Conservation (phyloP, 2,329 filamentous ascomycete species). For the Hymenoscyphus linearis region DNA sequence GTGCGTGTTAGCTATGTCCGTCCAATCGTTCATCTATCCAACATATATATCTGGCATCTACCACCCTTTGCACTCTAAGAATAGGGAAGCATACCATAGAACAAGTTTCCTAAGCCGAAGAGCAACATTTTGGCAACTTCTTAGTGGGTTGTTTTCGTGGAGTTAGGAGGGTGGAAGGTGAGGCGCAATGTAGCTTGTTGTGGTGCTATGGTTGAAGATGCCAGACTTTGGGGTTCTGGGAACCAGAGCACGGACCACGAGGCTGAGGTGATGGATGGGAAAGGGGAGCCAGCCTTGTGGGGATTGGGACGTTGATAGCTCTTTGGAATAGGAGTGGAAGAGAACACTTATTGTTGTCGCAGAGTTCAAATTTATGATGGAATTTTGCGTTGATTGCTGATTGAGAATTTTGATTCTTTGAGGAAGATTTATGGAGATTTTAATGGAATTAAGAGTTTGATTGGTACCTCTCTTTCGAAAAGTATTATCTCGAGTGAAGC, state of each 20-base stretch:
- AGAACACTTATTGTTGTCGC: no score
- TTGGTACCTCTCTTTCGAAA: not conserved
- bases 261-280: conserved; percentile 13
- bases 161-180: not conserved
- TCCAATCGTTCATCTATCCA: not conserved
- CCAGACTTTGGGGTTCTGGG: conserved; percentile 6
- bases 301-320: not conserved
- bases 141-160: not conserved
- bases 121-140: conserved; percentile 55
- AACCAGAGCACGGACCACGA: conserved; percentile 17
- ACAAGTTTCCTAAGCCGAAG: conserved; percentile 61
- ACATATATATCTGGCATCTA: not conserved
- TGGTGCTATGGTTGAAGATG: conserved; percentile 12
- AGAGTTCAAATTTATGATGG: no score
- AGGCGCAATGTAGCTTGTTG: not conserved
- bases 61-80: no score
- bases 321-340: no score
- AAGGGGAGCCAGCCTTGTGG: not conserved
- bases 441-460: not conserved
- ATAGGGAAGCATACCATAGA: conserved; percentile 72
- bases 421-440: not conserved
- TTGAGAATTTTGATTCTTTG: not conserved
- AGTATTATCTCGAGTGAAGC: not conserved
- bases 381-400: not conserved
- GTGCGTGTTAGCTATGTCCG: conserved; percentile 6